phyloP scores from a whole-genome alignment of 768 basidiomycete genomes.

The Hortiboletus campestris region DNA sequence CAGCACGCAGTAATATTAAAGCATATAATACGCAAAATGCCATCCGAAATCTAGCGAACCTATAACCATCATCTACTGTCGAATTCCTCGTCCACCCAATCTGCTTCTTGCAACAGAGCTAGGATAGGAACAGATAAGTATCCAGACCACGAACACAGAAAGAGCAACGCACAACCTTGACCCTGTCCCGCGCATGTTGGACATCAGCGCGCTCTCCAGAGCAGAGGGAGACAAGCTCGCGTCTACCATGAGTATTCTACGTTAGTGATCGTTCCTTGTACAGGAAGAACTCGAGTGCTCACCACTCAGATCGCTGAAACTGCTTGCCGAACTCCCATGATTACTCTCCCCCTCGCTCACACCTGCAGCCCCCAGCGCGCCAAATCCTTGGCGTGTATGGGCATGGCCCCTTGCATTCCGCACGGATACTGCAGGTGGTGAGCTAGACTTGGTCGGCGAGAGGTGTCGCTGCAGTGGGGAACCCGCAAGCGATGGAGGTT shows the following conservation, averaged over 20 bases:
- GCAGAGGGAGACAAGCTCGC: constrained; percentile 76
- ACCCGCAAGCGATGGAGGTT: constrained; percentile 13
- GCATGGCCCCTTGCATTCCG: constrained; percentile 52
- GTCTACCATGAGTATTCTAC: constrained; percentile 38
- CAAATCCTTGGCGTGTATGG: constrained; percentile 46
- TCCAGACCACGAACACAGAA: neutral
- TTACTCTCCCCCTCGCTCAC: constrained; percentile 58
- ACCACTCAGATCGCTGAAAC: constrained; percentile 89
- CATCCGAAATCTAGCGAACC: neutral
- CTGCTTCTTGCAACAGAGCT: constrained; percentile 39
- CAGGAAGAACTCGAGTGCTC: constrained; percentile 21
- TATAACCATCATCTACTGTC: constrained; percentile 22
- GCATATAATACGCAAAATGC: neutral
- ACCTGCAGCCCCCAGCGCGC: constrained; percentile 38
- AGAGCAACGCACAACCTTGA: constrained; percentile 63
- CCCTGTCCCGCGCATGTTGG: constrained; percentile 64
- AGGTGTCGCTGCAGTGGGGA: constrained; percentile 49
- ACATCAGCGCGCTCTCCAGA: constrained; percentile 75
- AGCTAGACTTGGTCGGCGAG: constrained; percentile 56
- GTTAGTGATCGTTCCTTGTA: neutral
- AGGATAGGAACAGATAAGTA: neutral
- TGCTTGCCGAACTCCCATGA: constrained; percentile 71
- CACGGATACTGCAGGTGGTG: constrained; percentile 57
- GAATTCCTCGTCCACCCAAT: constrained; percentile 24
- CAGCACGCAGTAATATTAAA: constrained; percentile 7